Base-by-base conservation (phyloP, 2,329 filamentous ascomycete species). In the Talaromyces sp. region DNA sequence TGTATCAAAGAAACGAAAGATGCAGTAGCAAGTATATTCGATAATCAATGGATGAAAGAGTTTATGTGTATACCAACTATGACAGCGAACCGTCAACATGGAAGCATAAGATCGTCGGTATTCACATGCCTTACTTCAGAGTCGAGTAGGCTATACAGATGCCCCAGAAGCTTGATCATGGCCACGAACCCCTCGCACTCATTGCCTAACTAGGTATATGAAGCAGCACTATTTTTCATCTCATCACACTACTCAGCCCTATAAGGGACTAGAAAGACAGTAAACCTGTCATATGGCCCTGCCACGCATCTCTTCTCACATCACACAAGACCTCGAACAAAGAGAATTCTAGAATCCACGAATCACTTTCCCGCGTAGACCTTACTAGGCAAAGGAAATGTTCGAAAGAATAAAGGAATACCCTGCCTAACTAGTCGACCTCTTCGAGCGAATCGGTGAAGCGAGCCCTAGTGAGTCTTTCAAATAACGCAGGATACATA, bases 311-410 rank as follows among this genome's bases (percentile, higher is more conserved):
- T 22, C 27, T 19, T 54, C n/a, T 54, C 31, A 56, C 53, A 56
- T 56, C 31, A 36, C 53, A 56, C 53, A 56, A 56, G 53, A n/a
- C 31, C 31, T 54, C 53, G 17, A 56, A 56, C 53, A 56, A 56
- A 56, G 31, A 34, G 31, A 25, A 38, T 56, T 36, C 53, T 17
- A 38, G 10, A 36, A 36, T 36, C 49, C 29, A 38, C 53, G 31
- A 56, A 38, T 38, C 53, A 25, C 53, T 22, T 36, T 25, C 5
- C 53, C 11, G 19, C 22, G 51, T 31, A 31, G 25, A 53, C 49
- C 49, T 29, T 31, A n/a, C 27, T 6, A 53, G 15, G 49, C 49
- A 31, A 29, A 53, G 49, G 11, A 17, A 53, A 19, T 19, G 49
- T 15, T 53, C 27, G 27, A 36, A 34, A 31, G 51, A 19, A 34